Evolutionary conservation across 208 protist species (phyloP).

Genomic region (Phytomonas francai): DNA sequence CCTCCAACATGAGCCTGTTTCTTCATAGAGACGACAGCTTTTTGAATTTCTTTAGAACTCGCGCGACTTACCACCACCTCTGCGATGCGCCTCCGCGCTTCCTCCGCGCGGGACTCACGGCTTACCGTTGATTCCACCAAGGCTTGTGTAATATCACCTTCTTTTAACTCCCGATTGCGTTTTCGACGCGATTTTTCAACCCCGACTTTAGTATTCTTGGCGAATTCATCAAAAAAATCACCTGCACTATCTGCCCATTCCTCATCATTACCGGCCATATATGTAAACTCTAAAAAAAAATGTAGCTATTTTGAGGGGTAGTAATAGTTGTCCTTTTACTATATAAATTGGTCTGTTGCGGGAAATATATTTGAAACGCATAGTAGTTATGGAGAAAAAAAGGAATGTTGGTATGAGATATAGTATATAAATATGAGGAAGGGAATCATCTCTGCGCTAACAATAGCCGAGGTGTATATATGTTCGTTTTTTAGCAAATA

Average conservation of each 20-base stretch:
- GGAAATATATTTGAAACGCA: neutral
- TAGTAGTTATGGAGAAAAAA: neutral
- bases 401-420: neutral
- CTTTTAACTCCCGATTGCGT: conserved; percentile 30
- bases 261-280: conserved; percentile 19
- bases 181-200: conserved; percentile 36
- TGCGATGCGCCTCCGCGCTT: conserved; percentile 53
- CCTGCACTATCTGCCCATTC: conserved; percentile 56
- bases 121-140: neutral
- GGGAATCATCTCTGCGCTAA: neutral
- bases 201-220: conserved; percentile 3
- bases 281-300: neutral
- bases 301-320: neutral
- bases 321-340: neutral
- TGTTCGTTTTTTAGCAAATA: neutral
- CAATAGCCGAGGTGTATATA: neutral
- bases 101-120: conserved; percentile 26
- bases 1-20: conserved; percentile 5
- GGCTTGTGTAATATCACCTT: conserved; percentile 6
- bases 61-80: conserved; percentile 46
- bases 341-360: neutral
- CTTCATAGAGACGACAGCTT: conserved; percentile 18
- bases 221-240: conserved; percentile 63
- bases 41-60: conserved; percentile 47
- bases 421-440: conserved; percentile 15